These are phyloP conservation scores for Rostrohypoxylon terebratum DNA, from an alignment of 495 filamentous ascomycete species.

Conservation along the genomic window DNA sequence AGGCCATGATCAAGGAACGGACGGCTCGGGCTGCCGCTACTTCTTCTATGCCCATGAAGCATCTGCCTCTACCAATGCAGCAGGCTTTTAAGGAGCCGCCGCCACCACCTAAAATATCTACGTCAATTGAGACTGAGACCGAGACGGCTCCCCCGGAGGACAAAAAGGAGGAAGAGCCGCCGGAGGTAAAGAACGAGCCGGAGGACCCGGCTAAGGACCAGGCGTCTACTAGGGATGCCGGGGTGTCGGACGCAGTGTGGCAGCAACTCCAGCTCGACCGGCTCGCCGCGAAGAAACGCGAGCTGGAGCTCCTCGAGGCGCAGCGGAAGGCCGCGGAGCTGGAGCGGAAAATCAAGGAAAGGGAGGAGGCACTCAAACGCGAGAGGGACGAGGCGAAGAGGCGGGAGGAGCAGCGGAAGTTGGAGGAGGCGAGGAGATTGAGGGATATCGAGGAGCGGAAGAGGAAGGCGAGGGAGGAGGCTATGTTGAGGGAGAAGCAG, in stretches of 20 bases:
- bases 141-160: slow-evolving; percentile 17
- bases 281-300: slow-evolving; percentile 48
- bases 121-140: slow-evolving; percentile 7
- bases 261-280: slow-evolving; percentile 65
- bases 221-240: slow-evolving; percentile 58
- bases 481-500: slow-evolving; percentile 54
- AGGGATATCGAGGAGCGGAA: slow-evolving; percentile 29
- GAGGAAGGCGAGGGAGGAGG: slow-evolving; percentile 47
- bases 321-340: slow-evolving; percentile 42
- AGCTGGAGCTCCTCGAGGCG: slow-evolving; percentile 28
- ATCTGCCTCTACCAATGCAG: not conserved
- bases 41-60: not conserved
- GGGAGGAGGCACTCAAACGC: slow-evolving; percentile 43
- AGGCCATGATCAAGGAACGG: slow-evolving; percentile 62
- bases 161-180: slow-evolving; percentile 16
- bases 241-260: slow-evolving; percentile 73
- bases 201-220: not conserved
- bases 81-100: slow-evolving; percentile 21
- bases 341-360: slow-evolving; percentile 31
- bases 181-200: not conserved
- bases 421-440: slow-evolving; percentile 21
- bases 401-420: slow-evolving; percentile 30
- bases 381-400: slow-evolving; percentile 38
- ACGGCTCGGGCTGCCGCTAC: slow-evolving; percentile 35
- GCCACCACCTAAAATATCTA: slow-evolving; percentile 22